These are phyloP conservation scores for Globisporangium lucens DNA, from an alignment of 352 stramenopile species.

Conservation along the genomic window DNA sequence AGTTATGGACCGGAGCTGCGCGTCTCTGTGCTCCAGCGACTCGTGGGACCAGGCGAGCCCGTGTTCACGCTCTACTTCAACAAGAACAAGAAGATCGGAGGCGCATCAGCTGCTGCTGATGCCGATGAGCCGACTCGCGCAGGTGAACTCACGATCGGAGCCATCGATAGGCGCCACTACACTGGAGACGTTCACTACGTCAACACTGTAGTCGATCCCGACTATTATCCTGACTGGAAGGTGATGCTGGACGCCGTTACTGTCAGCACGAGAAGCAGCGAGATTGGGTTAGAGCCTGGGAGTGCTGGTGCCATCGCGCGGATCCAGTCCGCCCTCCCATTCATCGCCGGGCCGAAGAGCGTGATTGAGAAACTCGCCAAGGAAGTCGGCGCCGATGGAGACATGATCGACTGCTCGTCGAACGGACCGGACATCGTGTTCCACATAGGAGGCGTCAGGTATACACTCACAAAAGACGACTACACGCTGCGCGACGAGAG, in stretches of 20 bases:
- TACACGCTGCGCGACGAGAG: not conserved
- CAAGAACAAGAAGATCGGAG: not conserved
- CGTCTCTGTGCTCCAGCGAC: constrained; percentile 3
- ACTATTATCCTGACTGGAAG: not conserved
- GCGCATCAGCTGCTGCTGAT: not conserved
- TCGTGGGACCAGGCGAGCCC: constrained; percentile 13
- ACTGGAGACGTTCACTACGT: constrained; percentile 10
- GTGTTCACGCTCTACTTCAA: constrained; percentile 15
- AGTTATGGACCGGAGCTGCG: no score
- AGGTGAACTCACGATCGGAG: constrained; percentile 14
- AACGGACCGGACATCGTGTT: not conserved
- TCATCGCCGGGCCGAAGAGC: not conserved
- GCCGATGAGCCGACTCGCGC: no score
- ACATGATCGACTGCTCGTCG: constrained; percentile 1
- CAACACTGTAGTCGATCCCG: not conserved
- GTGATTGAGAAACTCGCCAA: constrained; percentile 9
- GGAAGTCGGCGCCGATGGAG: not conserved
- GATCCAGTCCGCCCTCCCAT: not conserved
- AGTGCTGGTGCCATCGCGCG: not conserved
- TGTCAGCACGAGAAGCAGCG: not conserved
- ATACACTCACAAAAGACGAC: constrained; percentile 5
- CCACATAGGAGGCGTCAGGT: not conserved
- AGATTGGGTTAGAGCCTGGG: no score
- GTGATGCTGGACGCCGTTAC: constrained; percentile 9
- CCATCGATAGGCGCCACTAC: constrained; percentile 6